Base-by-base conservation (phyloP, 805 yeast genomes). In the Ogataea parapolymorpha region DNA sequence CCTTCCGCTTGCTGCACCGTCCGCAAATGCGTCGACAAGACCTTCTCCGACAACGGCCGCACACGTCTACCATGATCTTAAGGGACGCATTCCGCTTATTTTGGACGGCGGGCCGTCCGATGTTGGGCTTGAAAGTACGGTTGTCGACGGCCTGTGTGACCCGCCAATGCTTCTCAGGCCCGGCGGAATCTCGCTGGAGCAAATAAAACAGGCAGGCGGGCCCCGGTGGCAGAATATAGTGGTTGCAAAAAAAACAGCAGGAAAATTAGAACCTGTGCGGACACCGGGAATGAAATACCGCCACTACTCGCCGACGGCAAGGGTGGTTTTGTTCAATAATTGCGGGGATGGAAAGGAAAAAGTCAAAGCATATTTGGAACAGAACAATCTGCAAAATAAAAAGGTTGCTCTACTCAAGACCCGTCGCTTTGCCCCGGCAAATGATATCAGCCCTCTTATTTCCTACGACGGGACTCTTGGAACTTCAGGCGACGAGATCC, bases 231-330 rank as follows among this genome's bases (percentile, higher is more conserved):
- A 61, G 6, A 61, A 78, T 35, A 75, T 86, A 2, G 62, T 76
- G 5, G 65, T 85, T 5, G 89, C 85, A 7, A 82, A 78, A 50
- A 75, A 73, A 48, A 77, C 79, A 2, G 87, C 87, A 1, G 85
- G 80, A 14, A 65, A 70, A 24, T 28, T 55, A 15, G 97, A 87
- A 48, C 73, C 80, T 1, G 95, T 85, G 0, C 75, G 85, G 52
- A 93, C 99, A 0, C 99, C 99, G 0, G 99, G 99, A 0, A 93
- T 93, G 99, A 93, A 93, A 58, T 93, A 93, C 60, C 80, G 85
- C 51, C 99, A 93, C 61, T 93, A 93, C 61, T 85, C 96, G 0
- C 99, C 99, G 3, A 74, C 74, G 2, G 96, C 97, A 0, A 79
- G 75, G 44, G 98, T 93, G 3, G 67, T 84, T 0, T 62, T 90